Evolutionary conservation across 1,139 yeast genomes (phyloP), one percentile per base, ranked within the genome.

Genomic region (Meyerozyma carpophila): DNA sequence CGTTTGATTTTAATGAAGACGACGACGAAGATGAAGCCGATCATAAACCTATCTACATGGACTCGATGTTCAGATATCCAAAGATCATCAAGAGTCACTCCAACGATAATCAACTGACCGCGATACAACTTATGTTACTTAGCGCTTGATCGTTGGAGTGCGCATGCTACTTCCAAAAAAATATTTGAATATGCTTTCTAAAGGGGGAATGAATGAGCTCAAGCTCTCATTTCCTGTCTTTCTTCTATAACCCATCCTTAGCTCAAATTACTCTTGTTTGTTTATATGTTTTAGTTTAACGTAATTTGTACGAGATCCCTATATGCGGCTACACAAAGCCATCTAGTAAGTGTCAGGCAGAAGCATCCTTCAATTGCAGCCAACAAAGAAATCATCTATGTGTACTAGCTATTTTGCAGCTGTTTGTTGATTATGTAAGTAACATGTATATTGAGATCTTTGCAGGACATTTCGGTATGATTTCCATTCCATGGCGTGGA

Each of bases 1-100:
- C 77, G 26, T 76, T 69, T 49, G 63, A 69, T 14, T 68, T 75
- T 43, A 76, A 68, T 50, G 68, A 65, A 34, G 37, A 34, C 14
- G 37, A 34, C 8, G 37, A 34, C 26, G 37, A 34, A 34, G 37
- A 18, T 14, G 27, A 34, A n/a, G 37, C 11, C 10, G 25, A 34
- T 34, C 26, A 34, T 34, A 34, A 25, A 10, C 37, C 37, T 16
- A 34, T 34, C 37, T 34, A 34, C 6, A 34, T 34, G 37, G 37
- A 34, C 26, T 18, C 37, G 13, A 34, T 34, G 37, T 34, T 34
- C 37, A 34, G 21, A 34, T 34, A 34, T 34, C 37, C 37, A 34
- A 34, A 34, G 16, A 34, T 21, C 37, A 34, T 34, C 37, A 34
- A 34, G 37, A 34, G 37, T 34, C 37, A 34, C 37, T 34, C 37